Percentiles rank a stretch among this genome's conserved stretches.
Evolutionary conservation across 495 filamentous ascomycete species (phyloP).

Genomic region (Aspergillus cavernicola): DNA sequence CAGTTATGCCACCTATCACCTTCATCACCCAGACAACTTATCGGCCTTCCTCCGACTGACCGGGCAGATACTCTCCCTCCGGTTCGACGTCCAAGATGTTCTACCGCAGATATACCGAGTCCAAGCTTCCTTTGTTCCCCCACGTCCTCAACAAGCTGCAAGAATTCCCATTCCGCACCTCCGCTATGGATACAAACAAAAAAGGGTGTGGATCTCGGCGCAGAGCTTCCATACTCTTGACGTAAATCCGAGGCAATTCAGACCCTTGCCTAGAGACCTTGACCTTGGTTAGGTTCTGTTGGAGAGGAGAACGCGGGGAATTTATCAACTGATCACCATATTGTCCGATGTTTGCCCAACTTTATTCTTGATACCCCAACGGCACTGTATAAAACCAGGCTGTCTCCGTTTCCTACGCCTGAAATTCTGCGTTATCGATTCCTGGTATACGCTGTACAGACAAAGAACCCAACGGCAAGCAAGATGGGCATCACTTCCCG

Average conservation of each 20-base stretch:
- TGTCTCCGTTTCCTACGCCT: neutral
- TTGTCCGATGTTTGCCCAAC: constrained; percentile 1
- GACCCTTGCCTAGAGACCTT: neutral
- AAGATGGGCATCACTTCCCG: constrained; percentile 4
- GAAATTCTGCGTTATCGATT: neutral
- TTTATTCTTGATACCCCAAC: neutral
- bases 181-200: neutral
- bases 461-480: neutral
- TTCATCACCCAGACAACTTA: neutral
- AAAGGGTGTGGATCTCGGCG: neutral
- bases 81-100: too few species aligned
- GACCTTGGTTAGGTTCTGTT: neutral
- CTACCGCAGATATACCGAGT: too few species aligned
- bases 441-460: neutral
- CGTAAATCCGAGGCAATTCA: neutral
- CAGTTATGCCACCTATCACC: neutral
- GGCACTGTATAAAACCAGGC: neutral
- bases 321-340: neutral
- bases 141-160: neutral
- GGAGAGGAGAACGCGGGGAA: neutral
- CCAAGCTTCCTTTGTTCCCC: neutral
- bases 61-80: too few species aligned
- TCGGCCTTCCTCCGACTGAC: neutral
- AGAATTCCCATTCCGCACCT: neutral
- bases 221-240: neutral